These are phyloP conservation scores for Microsporum ferrugineum DNA, from an alignment of 2,329 filamentous ascomycete species.

Conservation along the genomic window DNA sequence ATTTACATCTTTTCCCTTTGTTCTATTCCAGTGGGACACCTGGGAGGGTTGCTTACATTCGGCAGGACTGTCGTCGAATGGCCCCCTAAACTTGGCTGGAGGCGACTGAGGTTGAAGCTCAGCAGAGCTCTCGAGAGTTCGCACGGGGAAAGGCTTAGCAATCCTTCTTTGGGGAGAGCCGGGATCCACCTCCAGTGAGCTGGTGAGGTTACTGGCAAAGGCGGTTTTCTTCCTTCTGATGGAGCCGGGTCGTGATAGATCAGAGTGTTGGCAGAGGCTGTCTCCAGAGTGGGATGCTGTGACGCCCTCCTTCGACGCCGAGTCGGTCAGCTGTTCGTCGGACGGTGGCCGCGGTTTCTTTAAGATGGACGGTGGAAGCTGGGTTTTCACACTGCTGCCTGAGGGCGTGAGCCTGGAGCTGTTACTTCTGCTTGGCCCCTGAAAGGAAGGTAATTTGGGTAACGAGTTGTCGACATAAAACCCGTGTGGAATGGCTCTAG, in stretches of 20 bases:
- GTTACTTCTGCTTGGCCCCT: slow-evolving; percentile 3
- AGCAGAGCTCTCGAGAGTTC: neutral
- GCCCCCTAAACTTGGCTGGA: neutral
- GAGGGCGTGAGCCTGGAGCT: slow-evolving; percentile 3
- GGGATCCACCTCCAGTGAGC: slow-evolving; percentile 2
- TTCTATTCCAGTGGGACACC: neutral
- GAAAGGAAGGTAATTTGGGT: neutral
- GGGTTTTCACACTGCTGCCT: slow-evolving; percentile 8
- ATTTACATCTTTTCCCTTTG: neutral
- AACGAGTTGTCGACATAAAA: neutral
- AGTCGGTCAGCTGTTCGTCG: slow-evolving; percentile 23
- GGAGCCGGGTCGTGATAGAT: neutral
- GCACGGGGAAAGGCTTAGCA: neutral
- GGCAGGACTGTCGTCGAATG: neutral
- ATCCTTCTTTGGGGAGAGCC: neutral
- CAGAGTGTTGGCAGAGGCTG: neutral
- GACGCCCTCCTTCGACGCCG: neutral
- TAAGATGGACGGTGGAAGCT: slow-evolving; percentile 28
- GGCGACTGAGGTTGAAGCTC: neutral
- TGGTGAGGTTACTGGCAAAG: slow-evolving; percentile 7
- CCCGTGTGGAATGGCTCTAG: neutral
- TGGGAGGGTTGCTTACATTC: neutral
- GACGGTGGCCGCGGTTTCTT: slow-evolving; percentile 28
- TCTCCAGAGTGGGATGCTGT: neutral
- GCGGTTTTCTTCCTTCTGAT: slow-evolving; percentile 8